Conservation (phyloP, 2,329 filamentous ascomycete genomes). For the Penicillium frequentans region DNA sequence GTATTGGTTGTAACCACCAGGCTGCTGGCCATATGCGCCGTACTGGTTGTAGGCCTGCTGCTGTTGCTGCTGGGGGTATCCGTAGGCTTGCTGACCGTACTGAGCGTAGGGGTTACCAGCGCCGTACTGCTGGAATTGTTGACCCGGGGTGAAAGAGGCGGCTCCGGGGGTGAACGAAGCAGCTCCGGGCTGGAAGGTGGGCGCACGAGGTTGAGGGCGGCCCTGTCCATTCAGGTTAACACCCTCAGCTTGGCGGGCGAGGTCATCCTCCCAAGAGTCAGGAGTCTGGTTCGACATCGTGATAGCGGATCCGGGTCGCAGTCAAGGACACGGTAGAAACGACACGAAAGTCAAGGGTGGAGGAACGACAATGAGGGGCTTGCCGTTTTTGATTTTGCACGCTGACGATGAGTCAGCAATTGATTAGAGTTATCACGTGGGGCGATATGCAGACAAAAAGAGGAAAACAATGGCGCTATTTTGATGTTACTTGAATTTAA, state of each 20-base stretch:
- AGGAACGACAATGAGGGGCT: constrained; percentile 28
- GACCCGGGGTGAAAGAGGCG: constrained; percentile 69
- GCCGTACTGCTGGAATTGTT: constrained; percentile 62
- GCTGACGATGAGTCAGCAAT: constrained; percentile 23
- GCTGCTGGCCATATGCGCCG: constrained; percentile 43
- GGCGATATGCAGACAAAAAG: neutral
- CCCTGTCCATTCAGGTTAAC: constrained; percentile 66
- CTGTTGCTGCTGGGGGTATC: constrained; percentile 40
- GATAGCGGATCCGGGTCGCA: constrained; percentile 20
- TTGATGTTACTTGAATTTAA: neutral
- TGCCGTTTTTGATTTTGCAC: constrained; percentile 24
- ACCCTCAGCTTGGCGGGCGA: constrained; percentile 74
- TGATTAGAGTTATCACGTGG: constrained; percentile 23
- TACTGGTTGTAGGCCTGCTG: constrained; percentile 41
- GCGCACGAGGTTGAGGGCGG: constrained; percentile 51
- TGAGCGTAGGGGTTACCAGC: constrained; percentile 39
- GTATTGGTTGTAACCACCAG: constrained; percentile 62
- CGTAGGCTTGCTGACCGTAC: constrained; percentile 32
- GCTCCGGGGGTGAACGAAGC: constrained; percentile 73
- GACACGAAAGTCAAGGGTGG: constrained; percentile 23
- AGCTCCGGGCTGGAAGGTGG: constrained; percentile 66
- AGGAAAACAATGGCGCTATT: neutral
- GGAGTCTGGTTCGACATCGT: constrained; percentile 74
- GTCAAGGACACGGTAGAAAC: constrained; percentile 22
- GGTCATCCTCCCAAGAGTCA: constrained; percentile 93